Base-by-base conservation (phyloP, 208 protist genomes). In the Zelonia costaricensis region DNA sequence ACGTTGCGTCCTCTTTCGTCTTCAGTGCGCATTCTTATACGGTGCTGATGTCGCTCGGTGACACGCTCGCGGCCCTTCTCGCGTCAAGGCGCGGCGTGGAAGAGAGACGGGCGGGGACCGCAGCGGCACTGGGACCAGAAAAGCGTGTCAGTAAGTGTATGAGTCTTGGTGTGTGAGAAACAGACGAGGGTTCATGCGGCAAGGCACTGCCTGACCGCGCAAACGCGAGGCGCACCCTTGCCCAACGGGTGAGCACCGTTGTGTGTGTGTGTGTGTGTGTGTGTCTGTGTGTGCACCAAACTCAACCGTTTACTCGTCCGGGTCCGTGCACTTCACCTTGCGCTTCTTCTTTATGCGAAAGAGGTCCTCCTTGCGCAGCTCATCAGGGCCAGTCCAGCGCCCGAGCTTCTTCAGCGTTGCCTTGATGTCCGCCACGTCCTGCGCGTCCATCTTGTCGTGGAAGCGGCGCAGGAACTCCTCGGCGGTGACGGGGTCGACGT, bases 401-500 rank as follows among this genome's bases (percentile, higher is more conserved):
- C 84, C 84, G 0, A 88, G 35, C 68, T 92, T 77, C 68, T 90
- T 91, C 42, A 94, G 69, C 35, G 66, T 80, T 1, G 43, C 60
- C 22, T 80, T 78, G 36, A 94, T 82, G 38, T 91, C 88, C 42
- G 59, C 74, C 1, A 94, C 80, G 49, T 94, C 88, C 4, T 56
- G 47, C 1, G 80, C 54, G 35, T 83, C 74, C 62, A 95, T 93
- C 45, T 86, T 84, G 60, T 92, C 69, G 68, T 91, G 81, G 40
- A 89, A 93, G 38, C 86, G 83, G 18, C 86, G 80, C 30, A 95
- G 31, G 53, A 95, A 95, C 58, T 92, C 83, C 63, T 95, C 83
- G 1, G 79, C 47, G 31, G 59, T 79, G 4, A 92, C 80, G 2
- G 89, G 89, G 51, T 95, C 86, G 47, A 93, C 57, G 56, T 95